These are phyloP conservation scores for Colletotrichum tamarilloi DNA, from an alignment of 2,329 filamentous ascomycete genomes.

Conservation along the genomic window DNA sequence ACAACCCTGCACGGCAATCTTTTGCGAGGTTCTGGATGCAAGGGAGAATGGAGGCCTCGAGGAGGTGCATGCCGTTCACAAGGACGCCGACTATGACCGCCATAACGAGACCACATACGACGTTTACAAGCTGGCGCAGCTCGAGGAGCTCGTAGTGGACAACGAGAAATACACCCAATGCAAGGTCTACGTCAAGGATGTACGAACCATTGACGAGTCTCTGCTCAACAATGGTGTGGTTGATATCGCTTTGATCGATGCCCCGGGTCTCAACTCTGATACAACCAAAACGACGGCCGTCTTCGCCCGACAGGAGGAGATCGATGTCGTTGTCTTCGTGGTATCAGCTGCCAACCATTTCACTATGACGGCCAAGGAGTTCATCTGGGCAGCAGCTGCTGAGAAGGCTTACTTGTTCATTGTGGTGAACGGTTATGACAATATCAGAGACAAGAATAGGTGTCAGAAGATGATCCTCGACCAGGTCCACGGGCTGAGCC, in stretches of 20 bases:
- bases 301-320: constrained; percentile 97
- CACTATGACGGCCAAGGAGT: constrained; percentile 96
- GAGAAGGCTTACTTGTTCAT: constrained; percentile 99
- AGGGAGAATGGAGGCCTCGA: constrained; percentile 91
- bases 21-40: constrained; percentile 95
- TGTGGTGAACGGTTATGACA: constrained; percentile 94
- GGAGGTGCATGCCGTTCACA: constrained; percentile 95
- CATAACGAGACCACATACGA: constrained; percentile 96
- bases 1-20: constrained; percentile 97
- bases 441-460: constrained; percentile 89
- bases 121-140: constrained; percentile 79
- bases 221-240: constrained; percentile 97
- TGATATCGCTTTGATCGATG: constrained; percentile 97
- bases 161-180: constrained; percentile 91
- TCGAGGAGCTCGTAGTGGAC: constrained; percentile 91
- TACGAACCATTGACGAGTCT: constrained; percentile 89
- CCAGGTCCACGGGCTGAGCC: constrained; percentile 88
- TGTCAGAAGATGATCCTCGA: constrained; percentile 95
- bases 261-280: constrained; percentile 93
- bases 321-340: constrained; percentile 98
- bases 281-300: constrained; percentile 97
- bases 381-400: constrained; percentile 93
- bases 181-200: constrained; percentile 96
- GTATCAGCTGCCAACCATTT: constrained; percentile 98
- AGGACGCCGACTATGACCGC: constrained; percentile 81